A percentile compares a stretch with the other conserved stretches of the same genome.
Conservation (phyloP, 495 filamentous ascomycete genomes). For the Melanomma pulvis-pyrius region DNA sequence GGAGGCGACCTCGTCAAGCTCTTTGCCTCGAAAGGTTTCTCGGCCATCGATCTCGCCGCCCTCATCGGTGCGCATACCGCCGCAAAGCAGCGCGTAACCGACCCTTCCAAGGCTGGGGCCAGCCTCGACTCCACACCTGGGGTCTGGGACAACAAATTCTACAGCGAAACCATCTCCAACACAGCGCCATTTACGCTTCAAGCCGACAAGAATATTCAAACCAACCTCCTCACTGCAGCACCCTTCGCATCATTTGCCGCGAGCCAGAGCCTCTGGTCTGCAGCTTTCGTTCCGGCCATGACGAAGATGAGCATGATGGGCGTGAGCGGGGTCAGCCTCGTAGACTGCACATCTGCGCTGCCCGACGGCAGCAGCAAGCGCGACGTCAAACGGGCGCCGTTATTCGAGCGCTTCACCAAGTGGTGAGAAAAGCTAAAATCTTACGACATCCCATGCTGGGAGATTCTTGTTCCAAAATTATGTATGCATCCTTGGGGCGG, state of each 20-base stretch:
- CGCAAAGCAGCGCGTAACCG: conserved; percentile 25
- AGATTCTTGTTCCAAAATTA: neutral
- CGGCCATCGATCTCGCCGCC: conserved; percentile 34
- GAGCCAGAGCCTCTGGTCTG: conserved; percentile 32
- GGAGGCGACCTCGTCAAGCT: conserved; percentile 18
- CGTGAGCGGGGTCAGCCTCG: conserved; percentile 19
- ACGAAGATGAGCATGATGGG: conserved; percentile 37
- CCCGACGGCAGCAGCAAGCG: conserved; percentile 32
- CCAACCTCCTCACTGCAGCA: neutral
- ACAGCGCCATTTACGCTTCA: conserved; percentile 36
- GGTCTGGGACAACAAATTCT: conserved; percentile 36
- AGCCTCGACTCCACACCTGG: conserved; percentile 36
- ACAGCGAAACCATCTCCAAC: conserved; percentile 18
- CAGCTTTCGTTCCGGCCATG: conserved; percentile 38
- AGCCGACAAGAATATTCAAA: conserved; percentile 34
- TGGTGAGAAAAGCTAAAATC: neutral
- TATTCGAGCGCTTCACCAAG: conserved; percentile 21
- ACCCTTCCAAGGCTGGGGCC: conserved; percentile 29
- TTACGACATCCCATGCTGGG: neutral
- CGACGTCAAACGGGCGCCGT: conserved; percentile 20
- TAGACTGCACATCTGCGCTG: conserved; percentile 35
- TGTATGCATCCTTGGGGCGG: neutral
- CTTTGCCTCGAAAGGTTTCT: conserved; percentile 40
- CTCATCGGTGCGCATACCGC: conserved; percentile 39
- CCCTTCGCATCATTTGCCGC: conserved; percentile 28